phyloP scores from a whole-genome alignment of 2,329 filamentous ascomycete genomes.

The Aspergillus ibericus region DNA sequence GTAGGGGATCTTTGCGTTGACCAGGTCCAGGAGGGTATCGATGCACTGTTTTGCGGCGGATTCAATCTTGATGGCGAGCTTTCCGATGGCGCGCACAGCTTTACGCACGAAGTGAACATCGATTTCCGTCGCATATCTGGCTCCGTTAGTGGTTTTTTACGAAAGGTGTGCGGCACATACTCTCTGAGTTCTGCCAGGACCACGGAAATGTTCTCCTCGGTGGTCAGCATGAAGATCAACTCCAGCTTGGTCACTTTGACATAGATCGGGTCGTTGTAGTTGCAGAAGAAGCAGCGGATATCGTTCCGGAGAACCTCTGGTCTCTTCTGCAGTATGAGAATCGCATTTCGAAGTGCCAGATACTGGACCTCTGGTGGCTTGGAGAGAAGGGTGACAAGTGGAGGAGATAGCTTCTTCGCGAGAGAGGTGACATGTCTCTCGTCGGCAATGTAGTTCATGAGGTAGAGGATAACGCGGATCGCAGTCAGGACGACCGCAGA shows the following conservation, averaged over 20 bases:
- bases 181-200: constrained; percentile 92
- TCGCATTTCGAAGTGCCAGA: constrained; percentile 85
- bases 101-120: constrained; percentile 99
- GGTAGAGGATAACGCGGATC: constrained; percentile 91
- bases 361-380: constrained; percentile 99
- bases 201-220: constrained; percentile 90
- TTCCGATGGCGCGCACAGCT: constrained; percentile 94
- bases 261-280: constrained; percentile 99
- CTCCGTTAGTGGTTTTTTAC: not conserved
- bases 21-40: constrained; percentile 85
- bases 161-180: constrained; percentile 46
- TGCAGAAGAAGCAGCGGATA: constrained; percentile 98
- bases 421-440: constrained; percentile 83
- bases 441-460: constrained; percentile 98
- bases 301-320: constrained; percentile 94
- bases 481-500: constrained; percentile 95
- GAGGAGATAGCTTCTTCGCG: constrained; percentile 90
- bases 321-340: constrained; percentile 87
- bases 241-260: constrained; percentile 99
- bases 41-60: constrained; percentile 89
- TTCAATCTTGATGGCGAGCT: constrained; percentile 98
- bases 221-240: constrained; percentile 98
- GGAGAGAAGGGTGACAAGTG: constrained; percentile 87
- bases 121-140: constrained; percentile 86
- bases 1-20: constrained; percentile 97